Evolutionary conservation across 192 early-diverging fungal species (phyloP).

Genomic region (Podila epigama): DNA sequence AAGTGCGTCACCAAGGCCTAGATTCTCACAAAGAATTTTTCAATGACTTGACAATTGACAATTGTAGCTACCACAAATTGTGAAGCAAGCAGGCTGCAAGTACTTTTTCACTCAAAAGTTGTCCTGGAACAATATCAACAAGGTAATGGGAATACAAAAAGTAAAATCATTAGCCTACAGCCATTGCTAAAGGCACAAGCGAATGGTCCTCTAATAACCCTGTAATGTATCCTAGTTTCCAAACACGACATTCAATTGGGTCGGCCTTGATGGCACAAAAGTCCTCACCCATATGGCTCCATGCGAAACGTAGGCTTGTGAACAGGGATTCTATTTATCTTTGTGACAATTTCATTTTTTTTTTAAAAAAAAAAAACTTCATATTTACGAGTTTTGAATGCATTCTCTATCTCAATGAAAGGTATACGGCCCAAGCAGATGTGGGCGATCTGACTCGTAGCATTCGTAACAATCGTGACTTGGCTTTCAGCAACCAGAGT

Average conservation of each 20-base stretch:
- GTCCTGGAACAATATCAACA: slow-evolving; percentile 99
- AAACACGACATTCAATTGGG: slow-evolving; percentile 95
- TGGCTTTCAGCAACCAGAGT: slow-evolving; percentile 84
- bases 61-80: slow-evolving; percentile 84
- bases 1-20: too few relatives aligned
- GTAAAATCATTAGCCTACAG: too few relatives aligned
- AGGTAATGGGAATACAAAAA: too few relatives aligned
- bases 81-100: slow-evolving; percentile 74
- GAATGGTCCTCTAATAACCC: too few relatives aligned
- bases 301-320: slow-evolving; percentile 73
- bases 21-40: too few relatives aligned
- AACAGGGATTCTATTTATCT: too few relatives aligned
- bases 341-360: too few relatives aligned
- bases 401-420: background rate
- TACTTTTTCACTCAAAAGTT: slow-evolving; percentile 99
- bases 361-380: background rate
- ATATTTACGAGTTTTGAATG: background rate
- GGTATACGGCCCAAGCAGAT: slow-evolving; percentile 40
- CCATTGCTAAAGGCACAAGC: too few relatives aligned
- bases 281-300: slow-evolving; percentile 93
- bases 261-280: slow-evolving; percentile 84
- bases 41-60: too few relatives aligned
- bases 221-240: slow-evolving; percentile 75
- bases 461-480: slow-evolving; percentile 89
- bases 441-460: slow-evolving; percentile 53